Conservation (phyloP, 2,329 filamentous ascomycete species). For the Rhexocercosporidium sp. region DNA sequence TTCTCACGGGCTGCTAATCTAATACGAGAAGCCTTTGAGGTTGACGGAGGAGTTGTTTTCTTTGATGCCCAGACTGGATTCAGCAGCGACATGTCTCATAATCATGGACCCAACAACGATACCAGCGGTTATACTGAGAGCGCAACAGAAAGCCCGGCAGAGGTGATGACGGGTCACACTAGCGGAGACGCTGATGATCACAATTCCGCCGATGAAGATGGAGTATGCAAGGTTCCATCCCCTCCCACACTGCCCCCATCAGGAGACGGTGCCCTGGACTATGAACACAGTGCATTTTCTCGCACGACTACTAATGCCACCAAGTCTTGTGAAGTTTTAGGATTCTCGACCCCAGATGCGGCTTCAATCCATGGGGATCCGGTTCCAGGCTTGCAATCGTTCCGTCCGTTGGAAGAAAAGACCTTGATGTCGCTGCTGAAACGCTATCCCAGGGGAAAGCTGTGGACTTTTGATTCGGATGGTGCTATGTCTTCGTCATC, state of each 20-base stretch:
- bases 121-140: constrained; percentile 10
- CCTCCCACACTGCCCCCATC: neutral
- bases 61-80: constrained; percentile 42
- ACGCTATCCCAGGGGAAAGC: constrained; percentile 52
- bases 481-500: constrained; percentile 49
- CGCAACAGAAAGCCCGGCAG: constrained; percentile 18
- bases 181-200: constrained; percentile 21
- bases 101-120: neutral
- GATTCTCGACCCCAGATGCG: constrained; percentile 39
- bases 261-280: neutral
- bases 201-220: constrained; percentile 5
- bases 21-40: constrained; percentile 42
- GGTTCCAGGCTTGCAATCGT: constrained; percentile 34
- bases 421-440: constrained; percentile 43
- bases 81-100: constrained; percentile 17
- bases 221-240: constrained; percentile 3
- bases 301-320: constrained; percentile 25
- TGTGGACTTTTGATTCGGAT: constrained; percentile 54
- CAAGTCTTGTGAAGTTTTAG: constrained; percentile 38
- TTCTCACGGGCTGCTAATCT: constrained; percentile 43
- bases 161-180: constrained; percentile 30
- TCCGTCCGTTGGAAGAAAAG: constrained; percentile 39
- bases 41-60: constrained; percentile 42
- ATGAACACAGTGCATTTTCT: constrained; percentile 25
- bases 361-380: constrained; percentile 40